These are phyloP conservation scores for Coccinonectria pachysandricola DNA, from an alignment of 2,329 filamentous ascomycete species.

Conservation along the genomic window DNA sequence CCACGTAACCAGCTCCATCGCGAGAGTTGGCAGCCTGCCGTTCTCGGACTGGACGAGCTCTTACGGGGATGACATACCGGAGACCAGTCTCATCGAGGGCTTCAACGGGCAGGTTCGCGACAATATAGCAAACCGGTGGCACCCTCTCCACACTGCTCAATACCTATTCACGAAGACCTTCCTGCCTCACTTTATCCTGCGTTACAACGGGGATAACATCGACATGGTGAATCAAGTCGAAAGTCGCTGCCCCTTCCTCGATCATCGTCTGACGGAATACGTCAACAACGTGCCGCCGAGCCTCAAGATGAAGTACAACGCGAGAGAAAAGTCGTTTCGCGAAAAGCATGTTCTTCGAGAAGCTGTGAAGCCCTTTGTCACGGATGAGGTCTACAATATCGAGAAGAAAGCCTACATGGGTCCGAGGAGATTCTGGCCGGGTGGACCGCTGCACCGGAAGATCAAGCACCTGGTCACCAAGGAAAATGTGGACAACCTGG, in stretches of 20 bases:
- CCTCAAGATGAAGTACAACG: conserved; percentile 3
- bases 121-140: conserved; percentile 19
- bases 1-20: conserved; percentile 1
- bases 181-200: conserved; percentile 18
- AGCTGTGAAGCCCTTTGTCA: conserved; percentile 38
- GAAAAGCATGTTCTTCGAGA: conserved; percentile 44
- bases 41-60: conserved; percentile 1
- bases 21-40: conserved; percentile 1
- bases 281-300: conserved; percentile 3
- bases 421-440: conserved; percentile 28
- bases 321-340: conserved; percentile 16
- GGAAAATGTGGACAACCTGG: conserved; percentile 27
- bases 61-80: conserved; percentile 1
- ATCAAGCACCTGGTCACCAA: conserved; percentile 22
- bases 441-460: conserved; percentile 32
- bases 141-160: conserved; percentile 17
- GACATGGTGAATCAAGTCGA: conserved; percentile 29
- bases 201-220: conserved; percentile 22
- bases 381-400: conserved; percentile 38
- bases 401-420: conserved; percentile 41
- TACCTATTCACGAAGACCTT: conserved; percentile 17
- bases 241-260: conserved; percentile 25
- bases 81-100: conserved; percentile 3
- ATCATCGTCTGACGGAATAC: conserved; percentile 10
- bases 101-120: conserved; percentile 7